Conservation (phyloP, 495 filamentous ascomycete genomes). For the Collariella sp. region DNA sequence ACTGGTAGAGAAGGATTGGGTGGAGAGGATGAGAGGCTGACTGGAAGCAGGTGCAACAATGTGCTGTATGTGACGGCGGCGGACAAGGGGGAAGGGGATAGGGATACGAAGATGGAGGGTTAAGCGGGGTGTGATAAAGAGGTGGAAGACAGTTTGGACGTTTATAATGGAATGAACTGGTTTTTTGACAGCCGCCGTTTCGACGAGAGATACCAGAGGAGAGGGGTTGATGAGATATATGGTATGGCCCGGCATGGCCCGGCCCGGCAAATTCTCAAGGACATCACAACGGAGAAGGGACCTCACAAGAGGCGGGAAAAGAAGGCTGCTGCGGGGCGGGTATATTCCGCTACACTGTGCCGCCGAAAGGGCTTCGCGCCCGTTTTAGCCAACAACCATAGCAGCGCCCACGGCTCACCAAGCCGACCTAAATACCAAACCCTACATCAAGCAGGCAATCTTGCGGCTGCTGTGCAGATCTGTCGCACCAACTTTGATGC, state of each 20-base stretch:
- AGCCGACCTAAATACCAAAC: background rate
- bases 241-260: background rate
- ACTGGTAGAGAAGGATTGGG: background rate
- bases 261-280: background rate
- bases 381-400: background rate
- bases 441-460: constrained; percentile 83
- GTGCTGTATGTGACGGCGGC: constrained; percentile 81
- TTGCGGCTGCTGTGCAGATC: constrained; percentile 85
- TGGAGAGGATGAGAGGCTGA: background rate
- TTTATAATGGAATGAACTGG: background rate
- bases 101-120: constrained; percentile 55
- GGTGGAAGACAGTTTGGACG: background rate
- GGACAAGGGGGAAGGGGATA: constrained; percentile 43
- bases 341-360: background rate
- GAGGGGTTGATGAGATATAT: background rate
- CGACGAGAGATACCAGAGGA: background rate
- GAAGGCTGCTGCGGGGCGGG: background rate
- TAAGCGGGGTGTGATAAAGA: constrained; percentile 27
- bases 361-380: background rate
- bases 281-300: background rate
- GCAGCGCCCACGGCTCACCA: background rate
- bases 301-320: background rate
- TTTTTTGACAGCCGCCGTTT: too few species aligned
- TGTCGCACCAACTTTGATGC: constrained; percentile 67
- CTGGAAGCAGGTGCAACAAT: constrained; percentile 48